Evolutionary conservation across 768 basidiomycete species (phyloP).

Genomic region (Podaxis rugospora): DNA sequence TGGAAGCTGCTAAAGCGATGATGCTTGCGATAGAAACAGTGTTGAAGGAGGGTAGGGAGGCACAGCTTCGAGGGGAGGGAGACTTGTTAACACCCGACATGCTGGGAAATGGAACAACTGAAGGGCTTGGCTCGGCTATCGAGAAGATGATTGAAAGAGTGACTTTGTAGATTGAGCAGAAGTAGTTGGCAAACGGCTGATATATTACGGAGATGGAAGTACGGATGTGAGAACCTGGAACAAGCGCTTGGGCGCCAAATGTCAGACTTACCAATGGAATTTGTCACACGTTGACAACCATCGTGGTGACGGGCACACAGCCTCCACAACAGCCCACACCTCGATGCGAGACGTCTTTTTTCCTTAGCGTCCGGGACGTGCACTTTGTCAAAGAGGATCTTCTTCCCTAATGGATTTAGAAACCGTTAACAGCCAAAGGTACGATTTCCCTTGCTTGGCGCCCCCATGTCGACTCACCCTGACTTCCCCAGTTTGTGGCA

Average conservation of each 20-base stretch:
- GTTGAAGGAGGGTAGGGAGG: slow-evolving; percentile 23
- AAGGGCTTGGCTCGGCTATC: slow-evolving; percentile 27
- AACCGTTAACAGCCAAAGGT: not conserved
- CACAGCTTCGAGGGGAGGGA: slow-evolving; percentile 19
- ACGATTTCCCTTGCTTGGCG: not conserved
- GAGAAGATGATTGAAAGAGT: slow-evolving; percentile 17
- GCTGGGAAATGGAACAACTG: slow-evolving; percentile 33
- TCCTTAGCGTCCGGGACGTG: not conserved
- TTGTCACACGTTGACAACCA: not conserved
- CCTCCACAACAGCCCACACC: not conserved
- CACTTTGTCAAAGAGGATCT: not conserved
- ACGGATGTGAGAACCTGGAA: not conserved
- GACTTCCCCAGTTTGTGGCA: slow-evolving; percentile 24
- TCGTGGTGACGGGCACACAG: not conserved
- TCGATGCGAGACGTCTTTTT: not conserved
- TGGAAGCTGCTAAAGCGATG: slow-evolving; percentile 32
- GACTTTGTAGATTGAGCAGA: not conserved
- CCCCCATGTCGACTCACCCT: not conserved
- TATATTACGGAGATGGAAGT: not conserved
- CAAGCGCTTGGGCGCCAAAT: not conserved
- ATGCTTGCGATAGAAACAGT: slow-evolving; percentile 38
- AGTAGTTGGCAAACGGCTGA: not conserved
- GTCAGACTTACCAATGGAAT: not conserved
- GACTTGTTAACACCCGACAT: slow-evolving; percentile 34
- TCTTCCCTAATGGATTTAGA: not conserved